Conservation (phyloP, 768 basidiomycete species). For the Agaricus subrufescens region DNA sequence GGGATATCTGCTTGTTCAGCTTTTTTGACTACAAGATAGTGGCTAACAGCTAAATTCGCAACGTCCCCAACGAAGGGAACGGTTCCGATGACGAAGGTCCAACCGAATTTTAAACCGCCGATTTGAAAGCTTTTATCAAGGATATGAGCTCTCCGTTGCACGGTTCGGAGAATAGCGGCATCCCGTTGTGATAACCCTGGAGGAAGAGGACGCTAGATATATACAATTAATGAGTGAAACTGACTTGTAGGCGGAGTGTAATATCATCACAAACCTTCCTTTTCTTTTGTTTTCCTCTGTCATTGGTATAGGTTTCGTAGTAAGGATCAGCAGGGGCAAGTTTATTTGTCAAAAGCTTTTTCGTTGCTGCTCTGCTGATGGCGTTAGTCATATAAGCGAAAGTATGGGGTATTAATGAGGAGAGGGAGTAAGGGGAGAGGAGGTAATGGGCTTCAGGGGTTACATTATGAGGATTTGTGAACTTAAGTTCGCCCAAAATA, state of each 20-base stretch:
- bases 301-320: conserved; percentile 60
- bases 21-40: conserved; percentile 72
- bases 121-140: conserved; percentile 85
- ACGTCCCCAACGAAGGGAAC: conserved; percentile 69
- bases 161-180: conserved; percentile 64
- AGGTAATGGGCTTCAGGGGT: no score
- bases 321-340: conserved; percentile 72
- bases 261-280: conserved; percentile 43
- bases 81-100: conserved; percentile 78
- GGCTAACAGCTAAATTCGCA: conserved; percentile 60
- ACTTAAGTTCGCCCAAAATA: no score
- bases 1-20: conserved; percentile 69
- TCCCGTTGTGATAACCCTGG: conserved; percentile 77
- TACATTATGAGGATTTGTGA: no score
- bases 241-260: not conserved
- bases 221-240: not conserved
- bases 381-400: conserved; percentile 21
- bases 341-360: conserved; percentile 54
- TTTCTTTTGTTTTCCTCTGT: conserved; percentile 50
- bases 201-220: conserved; percentile 56
- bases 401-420: not conserved
- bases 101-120: conserved; percentile 81
- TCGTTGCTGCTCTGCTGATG: conserved; percentile 41
- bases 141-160: conserved; percentile 75
- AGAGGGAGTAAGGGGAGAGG: not conserved